Conservation (phyloP, 2,329 filamentous ascomycete genomes). For the Tolypocladium ophioglossoides region DNA sequence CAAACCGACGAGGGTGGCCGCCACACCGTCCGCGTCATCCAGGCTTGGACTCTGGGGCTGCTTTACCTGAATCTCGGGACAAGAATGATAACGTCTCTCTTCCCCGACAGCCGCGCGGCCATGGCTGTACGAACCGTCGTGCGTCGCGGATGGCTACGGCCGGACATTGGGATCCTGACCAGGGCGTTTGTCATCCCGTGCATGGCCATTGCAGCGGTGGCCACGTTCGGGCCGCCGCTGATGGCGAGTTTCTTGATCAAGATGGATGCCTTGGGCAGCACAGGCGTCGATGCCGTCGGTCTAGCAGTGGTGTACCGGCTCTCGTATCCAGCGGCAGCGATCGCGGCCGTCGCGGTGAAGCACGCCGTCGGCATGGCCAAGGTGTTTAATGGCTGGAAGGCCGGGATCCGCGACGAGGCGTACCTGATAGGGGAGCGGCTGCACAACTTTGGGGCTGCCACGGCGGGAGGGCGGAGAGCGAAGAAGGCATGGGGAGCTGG, state of each 20-base stretch:
- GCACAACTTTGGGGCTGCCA: conserved; percentile 71
- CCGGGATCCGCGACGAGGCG: conserved; percentile 81
- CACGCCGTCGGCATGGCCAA: conserved; percentile 40
- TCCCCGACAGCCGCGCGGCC: conserved; percentile 60
- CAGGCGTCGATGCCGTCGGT: conserved; percentile 13
- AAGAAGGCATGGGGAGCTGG: conserved; percentile 26
- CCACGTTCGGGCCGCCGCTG: conserved; percentile 54
- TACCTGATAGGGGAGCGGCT: conserved; percentile 90
- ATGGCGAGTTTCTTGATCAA: conserved; percentile 33
- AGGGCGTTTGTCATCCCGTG: conserved; percentile 78
- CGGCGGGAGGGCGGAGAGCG: conserved; percentile 23
- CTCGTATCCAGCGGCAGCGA: conserved; percentile 59
- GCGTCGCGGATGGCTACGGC: conserved; percentile 65
- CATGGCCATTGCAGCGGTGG: conserved; percentile 45
- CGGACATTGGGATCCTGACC: conserved; percentile 69
- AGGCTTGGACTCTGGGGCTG: conserved; percentile 88
- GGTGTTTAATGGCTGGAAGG: conserved; percentile 65
- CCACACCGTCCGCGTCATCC: conserved; percentile 77
- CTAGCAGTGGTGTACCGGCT: conserved; percentile 36
- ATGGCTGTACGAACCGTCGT: conserved; percentile 65
- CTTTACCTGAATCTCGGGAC: conserved; percentile 76
- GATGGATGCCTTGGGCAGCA: conserved; percentile 7
- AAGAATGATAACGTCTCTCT: conserved; percentile 56
- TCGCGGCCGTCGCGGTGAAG: conserved; percentile 33
- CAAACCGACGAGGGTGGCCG: conserved; percentile 16